phyloP scores from a whole-genome alignment of 352 stramenopile genomes.

The Globisporangium cylindrosporum region DNA sequence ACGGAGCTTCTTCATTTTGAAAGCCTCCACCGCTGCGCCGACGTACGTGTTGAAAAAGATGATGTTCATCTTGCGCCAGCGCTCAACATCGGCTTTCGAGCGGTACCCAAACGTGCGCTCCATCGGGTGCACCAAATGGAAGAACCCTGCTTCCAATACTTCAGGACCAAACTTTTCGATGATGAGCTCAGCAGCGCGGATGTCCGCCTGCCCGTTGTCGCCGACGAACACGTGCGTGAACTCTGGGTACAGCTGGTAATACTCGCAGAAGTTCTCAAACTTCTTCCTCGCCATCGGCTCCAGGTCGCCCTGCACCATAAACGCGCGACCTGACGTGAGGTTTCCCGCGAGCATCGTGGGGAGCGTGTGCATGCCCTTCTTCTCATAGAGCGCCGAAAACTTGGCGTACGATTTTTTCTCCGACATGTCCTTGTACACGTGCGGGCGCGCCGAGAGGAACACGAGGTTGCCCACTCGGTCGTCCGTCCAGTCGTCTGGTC shows the following conservation, averaged over 20 bases:
- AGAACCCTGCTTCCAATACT: constrained; percentile 82
- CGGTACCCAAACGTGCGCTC: constrained; percentile 84
- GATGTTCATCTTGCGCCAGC: constrained; percentile 86
- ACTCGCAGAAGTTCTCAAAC: constrained; percentile 93
- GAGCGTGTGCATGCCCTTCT: constrained; percentile 94
- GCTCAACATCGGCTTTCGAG: constrained; percentile 65
- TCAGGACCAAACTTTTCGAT: constrained; percentile 64
- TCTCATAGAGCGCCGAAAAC: constrained; percentile 92
- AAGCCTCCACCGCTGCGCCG: constrained; percentile 78
- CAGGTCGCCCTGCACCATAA: constrained; percentile 95
- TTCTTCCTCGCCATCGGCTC: constrained; percentile 98
- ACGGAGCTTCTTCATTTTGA: constrained; percentile 67
- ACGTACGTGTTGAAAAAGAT: constrained; percentile 92
- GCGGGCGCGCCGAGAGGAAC: constrained; percentile 96
- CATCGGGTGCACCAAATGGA: constrained; percentile 87
- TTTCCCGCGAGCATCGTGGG: constrained; percentile 94
- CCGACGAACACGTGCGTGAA: constrained; percentile 98
- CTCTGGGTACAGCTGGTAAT: constrained; percentile 97
- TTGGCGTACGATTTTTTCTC: constrained; percentile 98
- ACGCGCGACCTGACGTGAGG: constrained; percentile 91
- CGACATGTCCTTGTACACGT: constrained; percentile 99
- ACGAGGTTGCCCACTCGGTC: constrained; percentile 95
- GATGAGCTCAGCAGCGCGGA: constrained; percentile 90
- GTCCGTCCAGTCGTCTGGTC: constrained; percentile 87
- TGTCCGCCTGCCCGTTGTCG: constrained; percentile 96